phyloP scores from a whole-genome alignment of 768 basidiomycete genomes.

The Suillus luteus region DNA sequence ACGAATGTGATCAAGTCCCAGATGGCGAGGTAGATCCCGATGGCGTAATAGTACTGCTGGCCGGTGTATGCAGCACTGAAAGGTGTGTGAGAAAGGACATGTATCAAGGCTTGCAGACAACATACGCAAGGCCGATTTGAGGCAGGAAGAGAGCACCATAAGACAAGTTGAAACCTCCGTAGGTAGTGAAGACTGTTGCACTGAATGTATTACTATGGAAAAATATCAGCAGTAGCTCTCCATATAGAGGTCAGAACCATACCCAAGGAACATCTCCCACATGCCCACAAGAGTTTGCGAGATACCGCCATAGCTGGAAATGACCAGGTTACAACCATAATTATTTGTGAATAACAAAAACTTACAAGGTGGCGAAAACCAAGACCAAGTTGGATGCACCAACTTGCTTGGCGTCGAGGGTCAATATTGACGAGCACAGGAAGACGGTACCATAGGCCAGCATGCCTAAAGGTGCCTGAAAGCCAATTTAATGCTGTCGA shows the following conservation, averaged over 20 bases:
- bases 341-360: not conserved
- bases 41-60: conserved; percentile 26
- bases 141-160: conserved; percentile 31
- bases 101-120: not conserved
- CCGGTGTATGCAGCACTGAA: conserved; percentile 28
- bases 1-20: conserved; percentile 30
- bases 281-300: conserved; percentile 32
- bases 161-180: conserved; percentile 32
- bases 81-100: conserved; percentile 8
- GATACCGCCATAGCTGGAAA: conserved; percentile 31
- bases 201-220: conserved; percentile 29
- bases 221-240: conserved; percentile 12
- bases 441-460: conserved; percentile 32
- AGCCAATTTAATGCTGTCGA: conserved; percentile 1
- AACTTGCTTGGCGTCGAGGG: conserved; percentile 23
- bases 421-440: conserved; percentile 31
- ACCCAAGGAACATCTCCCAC: conserved; percentile 36
- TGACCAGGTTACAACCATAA: conserved; percentile 1
- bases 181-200: conserved; percentile 31
- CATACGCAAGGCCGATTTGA: conserved; percentile 28
- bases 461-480: conserved; percentile 31
- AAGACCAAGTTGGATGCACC: conserved; percentile 25
- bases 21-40: conserved; percentile 31
- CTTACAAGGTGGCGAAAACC: conserved; percentile 32
- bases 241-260: conserved; percentile 11